Evolutionary conservation across 331 rosid species (phyloP).

Genomic region (Ulmus americana): DNA sequence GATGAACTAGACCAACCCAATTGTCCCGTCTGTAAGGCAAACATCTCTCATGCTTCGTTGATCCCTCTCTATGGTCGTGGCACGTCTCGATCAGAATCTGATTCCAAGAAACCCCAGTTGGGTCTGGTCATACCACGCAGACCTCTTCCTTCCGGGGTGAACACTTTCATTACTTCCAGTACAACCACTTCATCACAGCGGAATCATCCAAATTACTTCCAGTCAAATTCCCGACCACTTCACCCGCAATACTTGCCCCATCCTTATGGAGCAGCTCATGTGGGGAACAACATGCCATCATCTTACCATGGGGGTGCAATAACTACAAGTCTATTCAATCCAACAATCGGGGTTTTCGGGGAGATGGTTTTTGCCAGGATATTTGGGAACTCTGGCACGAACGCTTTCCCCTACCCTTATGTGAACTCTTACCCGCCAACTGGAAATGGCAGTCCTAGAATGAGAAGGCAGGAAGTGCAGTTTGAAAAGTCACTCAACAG

Average conservation of each 20-base stretch:
- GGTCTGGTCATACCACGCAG: constrained; percentile 44
- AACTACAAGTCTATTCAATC: constrained; percentile 46
- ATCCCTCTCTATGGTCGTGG: constrained; percentile 92
- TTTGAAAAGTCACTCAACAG: constrained; percentile 68
- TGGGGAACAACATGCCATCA: constrained; percentile 31
- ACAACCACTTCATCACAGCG: constrained; percentile 31
- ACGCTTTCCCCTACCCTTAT: constrained; percentile 34
- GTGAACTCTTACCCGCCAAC: constrained; percentile 26
- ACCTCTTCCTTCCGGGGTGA: constrained; percentile 48
- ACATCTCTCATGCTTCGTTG: constrained; percentile 49
- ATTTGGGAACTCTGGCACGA: constrained; percentile 50
- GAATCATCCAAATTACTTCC: constrained; percentile 41
- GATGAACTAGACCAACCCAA: constrained; percentile 40
- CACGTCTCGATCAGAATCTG: constrained; percentile 34
- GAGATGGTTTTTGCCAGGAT: constrained; percentile 66
- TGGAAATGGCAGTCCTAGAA: constrained; percentile 47
- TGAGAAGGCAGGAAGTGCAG: constrained; percentile 85
- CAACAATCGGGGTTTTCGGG: constrained; percentile 66
- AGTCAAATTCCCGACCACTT: constrained; percentile 36
- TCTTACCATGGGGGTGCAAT: constrained; percentile 48
- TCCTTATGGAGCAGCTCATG: constrained; percentile 41
- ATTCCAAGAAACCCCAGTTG: constrained; percentile 41
- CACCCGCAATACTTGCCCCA: constrained; percentile 51
- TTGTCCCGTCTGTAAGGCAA: constrained; percentile 84
- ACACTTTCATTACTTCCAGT: constrained; percentile 29